These are phyloP conservation scores for Tephrocybe sp. DNA, from an alignment of 768 basidiomycete species.

Conservation along the genomic window DNA sequence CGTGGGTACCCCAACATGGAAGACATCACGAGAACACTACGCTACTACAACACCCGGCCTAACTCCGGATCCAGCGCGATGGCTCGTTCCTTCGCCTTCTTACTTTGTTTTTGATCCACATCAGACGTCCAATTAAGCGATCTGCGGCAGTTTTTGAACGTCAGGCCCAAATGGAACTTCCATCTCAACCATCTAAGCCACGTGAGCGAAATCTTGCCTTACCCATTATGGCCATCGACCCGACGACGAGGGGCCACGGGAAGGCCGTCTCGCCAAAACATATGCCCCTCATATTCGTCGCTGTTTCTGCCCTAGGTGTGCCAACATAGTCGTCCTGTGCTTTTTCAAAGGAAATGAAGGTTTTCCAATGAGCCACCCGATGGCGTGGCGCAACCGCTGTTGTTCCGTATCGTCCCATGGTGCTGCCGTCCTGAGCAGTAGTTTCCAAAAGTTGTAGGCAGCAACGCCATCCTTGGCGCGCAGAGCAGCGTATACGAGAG, in stretches of 20 bases:
- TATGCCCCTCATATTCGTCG: neutral
- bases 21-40: slow-evolving; percentile 39
- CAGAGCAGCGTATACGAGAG: slow-evolving; percentile 50
- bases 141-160: slow-evolving; percentile 30
- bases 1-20: slow-evolving; percentile 28
- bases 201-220: slow-evolving; percentile 20
- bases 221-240: slow-evolving; percentile 9
- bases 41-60: slow-evolving; percentile 32
- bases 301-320: slow-evolving; percentile 22
- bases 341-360: slow-evolving; percentile 17
- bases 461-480: slow-evolving; percentile 42
- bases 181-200: slow-evolving; percentile 25
- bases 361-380: slow-evolving; percentile 30
- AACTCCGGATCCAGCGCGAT: slow-evolving; percentile 41
- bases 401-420: slow-evolving; percentile 51
- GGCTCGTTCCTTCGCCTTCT: slow-evolving; percentile 27
- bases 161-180: slow-evolving; percentile 26
- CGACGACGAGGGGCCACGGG: slow-evolving; percentile 1
- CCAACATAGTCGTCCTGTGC: slow-evolving; percentile 26
- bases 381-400: slow-evolving; percentile 34
- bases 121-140: slow-evolving; percentile 26
- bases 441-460: slow-evolving; percentile 62
- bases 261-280: slow-evolving; percentile 2
- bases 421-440: slow-evolving; percentile 39
- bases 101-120: slow-evolving; percentile 32